These are phyloP conservation scores for Suillus plorans DNA, from an alignment of 768 basidiomycete species.

Conservation along the genomic window DNA sequence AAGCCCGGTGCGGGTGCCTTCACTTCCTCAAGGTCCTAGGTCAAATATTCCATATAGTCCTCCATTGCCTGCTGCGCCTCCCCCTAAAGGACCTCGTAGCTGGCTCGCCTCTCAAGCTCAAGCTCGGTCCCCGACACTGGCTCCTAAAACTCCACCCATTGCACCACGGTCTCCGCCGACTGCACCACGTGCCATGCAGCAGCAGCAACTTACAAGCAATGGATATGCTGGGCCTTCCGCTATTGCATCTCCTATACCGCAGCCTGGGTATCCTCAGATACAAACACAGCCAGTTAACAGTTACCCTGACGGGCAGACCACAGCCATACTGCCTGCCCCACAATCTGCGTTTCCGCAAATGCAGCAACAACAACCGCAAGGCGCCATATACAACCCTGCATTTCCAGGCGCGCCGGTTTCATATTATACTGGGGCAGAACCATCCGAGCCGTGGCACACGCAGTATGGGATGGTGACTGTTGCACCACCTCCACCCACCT, in stretches of 20 bases:
- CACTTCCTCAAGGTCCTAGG: background rate
- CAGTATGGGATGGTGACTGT: background rate
- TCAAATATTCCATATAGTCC: conserved; percentile 1
- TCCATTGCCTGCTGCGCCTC: background rate
- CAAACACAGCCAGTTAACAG: background rate
- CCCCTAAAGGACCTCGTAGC: conserved; percentile 4
- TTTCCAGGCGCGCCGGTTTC: background rate
- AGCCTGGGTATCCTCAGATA: background rate
- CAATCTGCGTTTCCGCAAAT: background rate
- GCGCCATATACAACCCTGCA: background rate
- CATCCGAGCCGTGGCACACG: background rate
- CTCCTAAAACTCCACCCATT: background rate
- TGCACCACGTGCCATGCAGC: conserved; percentile 5
- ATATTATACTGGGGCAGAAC: background rate
- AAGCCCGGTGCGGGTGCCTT: background rate
- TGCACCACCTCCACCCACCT: background rate
- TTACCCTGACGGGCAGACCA: background rate
- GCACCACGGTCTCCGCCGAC: conserved; percentile 2
- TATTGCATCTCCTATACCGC: conserved; percentile 1
- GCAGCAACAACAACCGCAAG: conserved; percentile 1
- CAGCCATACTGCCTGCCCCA: background rate
- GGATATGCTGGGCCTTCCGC: background rate
- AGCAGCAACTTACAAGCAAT: background rate
- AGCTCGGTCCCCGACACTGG: background rate
- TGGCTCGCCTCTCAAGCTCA: conserved; percentile 2